Conservation (phyloP, 805 yeast species). For the Cyberlindnera sargentensis region DNA sequence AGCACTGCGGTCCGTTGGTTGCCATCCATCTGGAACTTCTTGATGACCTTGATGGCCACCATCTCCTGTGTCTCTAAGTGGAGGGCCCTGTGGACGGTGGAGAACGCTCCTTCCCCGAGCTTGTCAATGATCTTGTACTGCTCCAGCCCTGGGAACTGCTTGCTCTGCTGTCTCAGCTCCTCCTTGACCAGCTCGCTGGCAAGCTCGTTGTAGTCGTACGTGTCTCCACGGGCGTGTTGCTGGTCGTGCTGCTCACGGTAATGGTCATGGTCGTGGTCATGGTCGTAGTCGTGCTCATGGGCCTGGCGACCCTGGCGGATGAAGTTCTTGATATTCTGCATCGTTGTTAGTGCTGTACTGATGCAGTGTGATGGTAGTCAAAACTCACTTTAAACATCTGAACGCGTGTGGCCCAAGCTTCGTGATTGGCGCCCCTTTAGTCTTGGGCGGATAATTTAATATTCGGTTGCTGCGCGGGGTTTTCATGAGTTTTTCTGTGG, state of each 20-base stretch:
- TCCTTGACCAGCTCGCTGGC: conserved; percentile 22
- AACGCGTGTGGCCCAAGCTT: no score
- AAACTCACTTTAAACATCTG: neutral
- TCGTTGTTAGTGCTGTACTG: neutral
- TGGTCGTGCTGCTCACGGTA: neutral
- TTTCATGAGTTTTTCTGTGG: no score
- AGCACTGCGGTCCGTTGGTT: conserved; percentile 37
- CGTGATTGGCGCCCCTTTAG: no score
- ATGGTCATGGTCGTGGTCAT: neutral
- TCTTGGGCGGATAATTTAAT: no score
- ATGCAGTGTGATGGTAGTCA: neutral
- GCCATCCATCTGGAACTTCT: conserved; percentile 35
- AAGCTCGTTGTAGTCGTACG: conserved; percentile 21
- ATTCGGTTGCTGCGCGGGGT: no score
- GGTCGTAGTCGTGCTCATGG: conserved; percentile 9
- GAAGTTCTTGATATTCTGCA: conserved; percentile 34
- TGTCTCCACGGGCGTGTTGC: neutral
- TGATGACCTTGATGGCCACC: conserved; percentile 74
- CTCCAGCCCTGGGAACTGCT: conserved; percentile 23
- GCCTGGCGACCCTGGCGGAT: conserved; percentile 38
- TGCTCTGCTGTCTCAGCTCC: conserved; percentile 15
- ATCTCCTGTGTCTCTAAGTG: conserved; percentile 34
- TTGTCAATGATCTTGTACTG: conserved; percentile 29
- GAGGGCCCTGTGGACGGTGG: conserved; percentile 70
- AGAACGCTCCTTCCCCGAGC: conserved; percentile 87